Percentiles rank a stretch among this genome's conserved stretches.
phyloP scores from a whole-genome alignment of 2,329 filamentous ascomycete species.

The Pseudogymnoascus sp. region DNA sequence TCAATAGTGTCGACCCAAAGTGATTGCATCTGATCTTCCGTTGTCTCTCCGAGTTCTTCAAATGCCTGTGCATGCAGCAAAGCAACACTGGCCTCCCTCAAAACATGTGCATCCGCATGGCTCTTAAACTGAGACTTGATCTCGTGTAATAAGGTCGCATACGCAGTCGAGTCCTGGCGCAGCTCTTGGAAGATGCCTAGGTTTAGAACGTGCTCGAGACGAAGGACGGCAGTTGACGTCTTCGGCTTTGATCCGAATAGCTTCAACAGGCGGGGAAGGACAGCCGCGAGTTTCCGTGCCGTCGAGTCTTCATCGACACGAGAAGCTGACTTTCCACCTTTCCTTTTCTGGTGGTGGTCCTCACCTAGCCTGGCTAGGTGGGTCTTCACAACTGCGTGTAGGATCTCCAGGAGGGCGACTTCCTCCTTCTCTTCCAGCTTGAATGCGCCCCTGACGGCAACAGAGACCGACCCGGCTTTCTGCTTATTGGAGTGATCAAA shows the following conservation, averaged over 20 bases:
- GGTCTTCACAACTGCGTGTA: constrained; percentile 75
- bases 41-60: constrained; percentile 81
- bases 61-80: constrained; percentile 80
- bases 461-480: constrained; percentile 39
- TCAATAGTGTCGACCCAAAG: constrained; percentile 82
- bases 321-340: constrained; percentile 40
- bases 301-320: constrained; percentile 67
- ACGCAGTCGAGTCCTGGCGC: constrained; percentile 76
- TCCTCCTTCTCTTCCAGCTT: constrained; percentile 54
- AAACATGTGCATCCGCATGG: constrained; percentile 80
- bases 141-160: constrained; percentile 77
- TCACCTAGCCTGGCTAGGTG: constrained; percentile 63
- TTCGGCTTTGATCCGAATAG: constrained; percentile 89
- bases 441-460: constrained; percentile 26
- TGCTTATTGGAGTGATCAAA: constrained; percentile 73
- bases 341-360: constrained; percentile 53
- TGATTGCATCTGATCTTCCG: constrained; percentile 70
- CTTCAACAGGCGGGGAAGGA: constrained; percentile 80
- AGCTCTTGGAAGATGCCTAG: constrained; percentile 83
- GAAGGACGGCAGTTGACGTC: constrained; percentile 78
- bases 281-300: constrained; percentile 67
- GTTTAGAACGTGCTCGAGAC: constrained; percentile 79
- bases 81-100: constrained; percentile 75
- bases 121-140: constrained; percentile 90
- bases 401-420: constrained; percentile 75